phyloP scores from a whole-genome alignment of 352 stramenopile species.

The Pythium rhizo-oryzae region DNA sequence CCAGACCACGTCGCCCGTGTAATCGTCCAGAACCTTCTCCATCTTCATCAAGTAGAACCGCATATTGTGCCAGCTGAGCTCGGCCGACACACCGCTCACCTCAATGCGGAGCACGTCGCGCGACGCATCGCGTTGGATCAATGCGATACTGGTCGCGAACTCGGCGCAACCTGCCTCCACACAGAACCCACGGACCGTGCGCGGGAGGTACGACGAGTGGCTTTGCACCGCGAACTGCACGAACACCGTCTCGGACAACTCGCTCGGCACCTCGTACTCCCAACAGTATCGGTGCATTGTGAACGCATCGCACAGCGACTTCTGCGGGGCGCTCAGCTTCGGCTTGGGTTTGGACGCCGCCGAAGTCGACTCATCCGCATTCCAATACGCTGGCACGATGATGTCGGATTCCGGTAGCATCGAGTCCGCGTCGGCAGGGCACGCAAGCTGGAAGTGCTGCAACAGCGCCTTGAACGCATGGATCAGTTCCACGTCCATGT shows the following conservation, averaged over 20 bases:
- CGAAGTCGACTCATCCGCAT: neutral
- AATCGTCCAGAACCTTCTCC: constrained; percentile 28
- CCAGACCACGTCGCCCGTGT: constrained; percentile 4
- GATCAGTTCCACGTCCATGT: constrained; percentile 31
- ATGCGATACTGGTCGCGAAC: constrained; percentile 19
- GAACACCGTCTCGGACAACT: constrained; percentile 33
- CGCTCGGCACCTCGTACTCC: constrained; percentile 32
- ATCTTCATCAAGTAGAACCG: constrained; percentile 24
- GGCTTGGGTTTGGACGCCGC: neutral
- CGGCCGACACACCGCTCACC: constrained; percentile 2
- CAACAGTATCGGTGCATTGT: constrained; percentile 22
- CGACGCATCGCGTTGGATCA: neutral
- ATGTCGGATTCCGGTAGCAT: constrained; percentile 25
- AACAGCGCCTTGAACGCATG: constrained; percentile 36
- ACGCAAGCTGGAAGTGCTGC: constrained; percentile 31
- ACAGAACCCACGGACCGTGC: constrained; percentile 7
- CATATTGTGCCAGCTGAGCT: constrained; percentile 13
- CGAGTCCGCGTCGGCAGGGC: constrained; percentile 19
- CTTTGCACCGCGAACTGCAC: constrained; percentile 36
- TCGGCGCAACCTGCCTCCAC: constrained; percentile 15
- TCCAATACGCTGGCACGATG: constrained; percentile 21
- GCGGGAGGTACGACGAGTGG: constrained; percentile 22
- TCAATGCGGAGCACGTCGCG: constrained; percentile 19
- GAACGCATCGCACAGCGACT: constrained; percentile 6
- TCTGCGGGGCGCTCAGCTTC: neutral